Base-by-base conservation (phyloP, 192 early-diverging fungal species). In the Gigaspora rosea region DNA sequence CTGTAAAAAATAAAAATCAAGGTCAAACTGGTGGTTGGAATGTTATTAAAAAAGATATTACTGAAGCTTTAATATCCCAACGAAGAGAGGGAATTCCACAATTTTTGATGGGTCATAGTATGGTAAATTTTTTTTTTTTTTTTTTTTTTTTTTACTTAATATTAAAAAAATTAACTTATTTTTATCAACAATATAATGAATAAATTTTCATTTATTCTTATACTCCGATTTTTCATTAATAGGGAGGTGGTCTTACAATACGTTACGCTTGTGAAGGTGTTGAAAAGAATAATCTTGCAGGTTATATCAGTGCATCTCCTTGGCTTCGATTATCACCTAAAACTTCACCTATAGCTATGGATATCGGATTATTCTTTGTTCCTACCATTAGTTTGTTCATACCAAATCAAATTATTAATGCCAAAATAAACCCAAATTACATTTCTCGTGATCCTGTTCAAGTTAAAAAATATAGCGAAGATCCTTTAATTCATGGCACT, bases 91-190 rank as follows among this genome's bases (percentile, higher is more conserved):
- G 81, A 51, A 48, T 84, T 46, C 87, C 86, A n/a, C 75, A 86
- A 65, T 82, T 88, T 69, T 70, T 90, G 22, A 82, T 88, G 78
- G 87, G 88, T 35, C 87, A 88, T 66, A 85, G 83, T 27, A 72
- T 72, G 70, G 70, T 72, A 57, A 52, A 35, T 69, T 41, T 22
- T 2, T 63, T 10, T 2, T 54, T 8, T 9, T 2, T 18, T 54
- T 2, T 12, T 54, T 54, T 1, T 54, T 54, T 54, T 16, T 54
- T 16, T 54, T 16, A 12, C 11, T 54, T 16, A 4, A 54, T 54
- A 9, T 18, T 54, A 41, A 41, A 41, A 41, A 41, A 41, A 54
- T 1, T 11, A 16, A 54, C 9, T 4, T 5, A 4, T 4, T 54
- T n/a, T 16, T 54, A 0, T 54, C 3, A 16, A 54, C 5, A 18